Base-by-base conservation (phyloP, 2,329 filamentous ascomycete species). In the Tolypocladium pustulatum region DNA sequence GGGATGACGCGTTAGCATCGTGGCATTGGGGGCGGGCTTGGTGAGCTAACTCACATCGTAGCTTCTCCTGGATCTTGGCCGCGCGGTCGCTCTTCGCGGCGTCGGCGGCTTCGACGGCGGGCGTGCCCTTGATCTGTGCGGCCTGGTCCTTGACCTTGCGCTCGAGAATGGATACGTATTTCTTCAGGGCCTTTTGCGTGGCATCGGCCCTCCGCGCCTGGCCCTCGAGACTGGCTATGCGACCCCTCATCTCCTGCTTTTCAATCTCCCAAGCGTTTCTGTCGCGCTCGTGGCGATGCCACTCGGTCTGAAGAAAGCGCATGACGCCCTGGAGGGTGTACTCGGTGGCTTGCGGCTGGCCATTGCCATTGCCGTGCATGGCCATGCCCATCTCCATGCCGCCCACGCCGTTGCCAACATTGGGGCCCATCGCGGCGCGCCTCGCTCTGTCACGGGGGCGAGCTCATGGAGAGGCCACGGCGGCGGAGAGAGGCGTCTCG, bases 201-300 rank as follows among this genome's bases (percentile, higher is more conserved):
- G 90, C 88, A 74, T 96, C 94, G 56, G 90, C 88, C 65, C 93
- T 90, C 63, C 92, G 83, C 37, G 88, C 84, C 65, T 96, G 90
- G 58, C 94, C 94, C 75, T 99, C 94, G 64, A 97, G 84, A 68
- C 90, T 89, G 56, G 93, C 93, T 76, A 99, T 97, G 69, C 95
- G 87, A 65, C 90, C 91, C 78, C 96, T 96, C 94, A 99, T 97
- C 77, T 99, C 94, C 68, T 96, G 94, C 70, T 91, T 88, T 75
- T 99, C 94, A 71, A 99, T 99, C 75, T 99, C 94, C 94, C 94
- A 99, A 41, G 91, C 88, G 76, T 99, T 99, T 67, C 94, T 86
- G 71, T 97, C 94, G 75, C 94, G 89, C 76, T 99, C 94, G 74
- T 99, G 93, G 65, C 91, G 88, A 75, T 99, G 94, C 94, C 94